A percentile compares a stretch with the other conserved stretches of the same genome.
Evolutionary conservation across 1,284 basidiomycete genomes (phyloP).

Genomic region (Coniferiporia sulphurascens): DNA sequence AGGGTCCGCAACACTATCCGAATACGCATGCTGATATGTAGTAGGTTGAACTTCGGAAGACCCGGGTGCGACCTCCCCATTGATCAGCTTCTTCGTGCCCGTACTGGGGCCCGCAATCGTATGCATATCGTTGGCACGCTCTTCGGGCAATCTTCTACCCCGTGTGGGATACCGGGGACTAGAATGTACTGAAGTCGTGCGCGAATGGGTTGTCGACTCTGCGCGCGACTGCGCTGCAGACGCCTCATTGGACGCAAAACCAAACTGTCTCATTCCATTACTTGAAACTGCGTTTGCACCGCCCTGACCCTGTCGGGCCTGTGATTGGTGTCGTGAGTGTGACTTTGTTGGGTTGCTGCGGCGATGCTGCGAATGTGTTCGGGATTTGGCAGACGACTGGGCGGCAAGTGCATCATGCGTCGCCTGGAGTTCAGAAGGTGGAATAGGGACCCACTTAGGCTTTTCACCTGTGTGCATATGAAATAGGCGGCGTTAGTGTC

Average conservation of each 20-base stretch:
- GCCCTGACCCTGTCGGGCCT: slow-evolving; percentile 2
- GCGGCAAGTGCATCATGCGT: slow-evolving; percentile 41
- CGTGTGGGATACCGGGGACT: slow-evolving; percentile 12
- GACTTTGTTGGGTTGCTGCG: slow-evolving; percentile 12
- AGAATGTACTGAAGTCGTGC: slow-evolving; percentile 17
- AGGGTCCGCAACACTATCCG: not conserved
- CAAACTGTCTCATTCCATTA: not conserved
- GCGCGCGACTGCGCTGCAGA: slow-evolving; percentile 11
- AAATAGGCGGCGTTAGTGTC: not conserved
- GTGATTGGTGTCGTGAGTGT: slow-evolving; percentile 16
- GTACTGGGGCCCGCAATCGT: not conserved
- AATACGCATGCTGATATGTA: not conserved
- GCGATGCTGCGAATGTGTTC: slow-evolving; percentile 16
- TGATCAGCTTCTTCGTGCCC: slow-evolving; percentile 3
- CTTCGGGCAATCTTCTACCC: slow-evolving; percentile 15
- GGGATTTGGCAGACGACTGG: slow-evolving; percentile 23
- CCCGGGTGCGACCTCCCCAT: slow-evolving; percentile 1
- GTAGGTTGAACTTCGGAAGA: not conserved
- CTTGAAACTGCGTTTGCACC: not conserved
- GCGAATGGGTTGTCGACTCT: slow-evolving; percentile 15
- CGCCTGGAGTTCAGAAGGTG: slow-evolving; percentile 50
- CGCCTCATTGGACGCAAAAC: slow-evolving; percentile 3
- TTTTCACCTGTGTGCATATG: slow-evolving; percentile 39
- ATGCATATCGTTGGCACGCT: not conserved
- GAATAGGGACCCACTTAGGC: slow-evolving; percentile 56